Evolutionary conservation across 768 basidiomycete genomes (phyloP), one percentile per base, ranked within the genome.

Genomic region (Tricholoma matsutake): DNA sequence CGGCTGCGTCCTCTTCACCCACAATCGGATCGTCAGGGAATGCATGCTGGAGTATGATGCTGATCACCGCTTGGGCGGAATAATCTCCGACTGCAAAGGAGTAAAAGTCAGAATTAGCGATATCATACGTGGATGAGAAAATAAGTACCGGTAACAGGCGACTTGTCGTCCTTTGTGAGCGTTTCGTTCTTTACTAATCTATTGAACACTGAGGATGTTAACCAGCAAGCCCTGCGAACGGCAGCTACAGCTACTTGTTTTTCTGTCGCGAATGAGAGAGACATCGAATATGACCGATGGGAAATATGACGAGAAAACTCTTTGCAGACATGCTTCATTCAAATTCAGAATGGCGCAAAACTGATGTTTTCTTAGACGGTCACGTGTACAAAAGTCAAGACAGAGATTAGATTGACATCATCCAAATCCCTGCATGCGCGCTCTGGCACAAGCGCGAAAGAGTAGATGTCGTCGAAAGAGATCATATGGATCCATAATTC

Each of bases 1-100:
- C 92, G 0, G 84, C 78, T 0, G 96, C 88, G 71, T 97, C 94
- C 74, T 99, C 96, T 73, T 99, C 97, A 32, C 96, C 97, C 39
- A 98, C 88, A 69, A 98, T 92, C 8, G 84, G 84, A 74, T 98
- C 95, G 0, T 80, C 66, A 0, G 96, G 96, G 75, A 97, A 98
- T 0, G 88, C 86, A 11, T 78, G 77, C 14, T 74, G 71, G 35
- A 99, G 83, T 69, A 98, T 89, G 7, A 88, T 81, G 61, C 89
- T 90, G 67, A 99, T 87, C 43, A 98, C 85, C 0, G 96, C 93
- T 70, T 99, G 97, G 0, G 96, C 92, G 3, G 96, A 84, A 73
- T 89, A 95, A 75, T 98, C 97, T 37, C 91, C 97, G 20, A 97
- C 95, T 96, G 65, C 3, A 66, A 25, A 28, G 32, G 31, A 25